Percentiles rank a stretch among this genome's conserved stretches.
These are phyloP conservation scores for Backusella sp. DNA, from an alignment of 192 early-diverging fungal species.

Conservation along the genomic window DNA sequence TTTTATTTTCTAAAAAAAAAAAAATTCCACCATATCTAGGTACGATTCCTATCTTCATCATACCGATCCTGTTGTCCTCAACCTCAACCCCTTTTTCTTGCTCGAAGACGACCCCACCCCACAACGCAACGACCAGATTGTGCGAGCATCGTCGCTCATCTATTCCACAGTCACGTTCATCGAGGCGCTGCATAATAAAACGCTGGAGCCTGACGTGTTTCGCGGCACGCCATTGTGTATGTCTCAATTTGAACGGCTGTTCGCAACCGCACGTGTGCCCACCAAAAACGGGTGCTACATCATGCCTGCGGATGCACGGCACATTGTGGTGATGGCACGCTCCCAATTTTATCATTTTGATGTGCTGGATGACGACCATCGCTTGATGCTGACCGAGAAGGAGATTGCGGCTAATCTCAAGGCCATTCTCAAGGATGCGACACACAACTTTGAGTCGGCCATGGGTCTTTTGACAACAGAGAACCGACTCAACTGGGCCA, in stretches of 20 bases:
- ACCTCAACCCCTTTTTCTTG: conserved; percentile 47
- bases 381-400: conserved; percentile 49
- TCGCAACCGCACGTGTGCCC: conserved; percentile 78
- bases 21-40: not conserved
- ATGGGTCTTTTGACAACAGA: conserved; percentile 70
- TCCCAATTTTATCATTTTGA: conserved; percentile 79
- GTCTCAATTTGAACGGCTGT: conserved; percentile 76
- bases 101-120: conserved; percentile 48
- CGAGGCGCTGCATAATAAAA: conserved; percentile 53
- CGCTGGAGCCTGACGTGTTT: conserved; percentile 62
- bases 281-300: conserved; percentile 38
- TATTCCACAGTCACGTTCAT: conserved; percentile 66
- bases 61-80: conserved; percentile 41
- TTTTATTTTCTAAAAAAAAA: too few relatives aligned
- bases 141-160: conserved; percentile 69
- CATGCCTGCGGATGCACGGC: conserved; percentile 25
- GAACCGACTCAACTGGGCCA: conserved; percentile 75
- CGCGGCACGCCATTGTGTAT: conserved; percentile 68
- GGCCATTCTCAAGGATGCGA: conserved; percentile 55
- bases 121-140: conserved; percentile 57
- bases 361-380: conserved; percentile 57
- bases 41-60: conserved; percentile 44
- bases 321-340: conserved; percentile 66
- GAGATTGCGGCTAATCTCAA: conserved; percentile 68
- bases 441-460: conserved; percentile 40